Evolutionary conservation across 495 filamentous ascomycete species (phyloP), one percentile per base, ranked within the genome.

Genomic region (Penicillium bialowiezense): DNA sequence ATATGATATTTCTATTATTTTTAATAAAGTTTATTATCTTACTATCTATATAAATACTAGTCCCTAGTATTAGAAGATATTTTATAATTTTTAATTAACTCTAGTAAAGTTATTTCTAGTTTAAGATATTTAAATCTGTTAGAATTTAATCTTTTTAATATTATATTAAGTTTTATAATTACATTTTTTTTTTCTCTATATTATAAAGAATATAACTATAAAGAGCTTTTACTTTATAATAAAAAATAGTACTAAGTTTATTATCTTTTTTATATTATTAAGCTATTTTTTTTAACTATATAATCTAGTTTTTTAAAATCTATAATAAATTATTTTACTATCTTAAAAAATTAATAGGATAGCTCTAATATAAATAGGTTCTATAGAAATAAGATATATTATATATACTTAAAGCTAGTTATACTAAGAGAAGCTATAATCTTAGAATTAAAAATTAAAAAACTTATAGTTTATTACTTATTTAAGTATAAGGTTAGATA

Each of bases 61-160:
- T 23, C 21, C 12, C 1, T 34, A 34, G 36, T 18, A 7, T 3
- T 17, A 46, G 19, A 7, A n/a, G n/a, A n/a, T n/a, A n/a, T n/a
- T n/a, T n/a, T n/a, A n/a, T 9, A 17, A n/a, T 23, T 13, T 40
- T 40, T 40, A n/a, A 23, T n/a, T 5, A 3, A 40, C 38, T 40
- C 15, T 26, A 40, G 24, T 18, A 40, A 40, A 40, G 24, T 18
- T 35, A 35, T 23, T 20, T 12, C 32, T 34, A 23, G 24, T 46
- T 19, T 35, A 46, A 8, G 19, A 46, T 37, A 26, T 46, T 14
- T 35, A n/a, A 18, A 46, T 31, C 15, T 26, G 17, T 5, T 46
- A 23, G 32, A 46, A 46, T 36, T 46, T n/a, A 5, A 46, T 19
- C 20, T 46, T 46, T n/a, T 24, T 36, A 36, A 46, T 46, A 26